Percentiles rank a stretch among this genome's conserved stretches.
Evolutionary conservation across 257 asterid species (phyloP).

Genomic region (Hygrophila difformis): DNA sequence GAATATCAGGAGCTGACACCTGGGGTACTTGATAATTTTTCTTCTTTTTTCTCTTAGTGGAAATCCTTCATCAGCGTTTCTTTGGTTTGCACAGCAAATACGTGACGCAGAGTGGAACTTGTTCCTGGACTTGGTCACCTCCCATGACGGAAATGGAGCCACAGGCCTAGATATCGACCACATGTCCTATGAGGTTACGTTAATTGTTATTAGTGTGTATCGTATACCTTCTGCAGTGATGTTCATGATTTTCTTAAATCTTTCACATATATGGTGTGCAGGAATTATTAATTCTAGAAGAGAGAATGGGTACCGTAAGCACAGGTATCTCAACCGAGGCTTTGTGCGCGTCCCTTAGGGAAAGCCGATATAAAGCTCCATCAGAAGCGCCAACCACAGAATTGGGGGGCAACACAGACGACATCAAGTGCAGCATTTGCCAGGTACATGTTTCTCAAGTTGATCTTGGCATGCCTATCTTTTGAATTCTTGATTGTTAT

Average conservation of each 20-base stretch:
- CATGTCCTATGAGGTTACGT: conserved; percentile 2
- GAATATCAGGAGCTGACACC: not conserved
- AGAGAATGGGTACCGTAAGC: conserved; percentile 86
- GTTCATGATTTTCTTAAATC: no score
- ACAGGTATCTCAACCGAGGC: conserved; percentile 76
- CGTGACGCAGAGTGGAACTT: not conserved
- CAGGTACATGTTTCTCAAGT: no score
- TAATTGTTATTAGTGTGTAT: no score
- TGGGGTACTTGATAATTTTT: not conserved
- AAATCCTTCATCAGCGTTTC: not conserved
- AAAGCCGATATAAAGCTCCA: conserved; percentile 30
- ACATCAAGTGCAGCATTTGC: conserved; percentile 69
- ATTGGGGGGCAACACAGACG: conserved; percentile 36
- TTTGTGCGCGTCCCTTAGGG: conserved; percentile 46
- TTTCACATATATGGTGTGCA: conserved; percentile 15
- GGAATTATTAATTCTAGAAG: conserved; percentile 89
- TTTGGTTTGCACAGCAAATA: not conserved
- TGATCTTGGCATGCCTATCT: no score
- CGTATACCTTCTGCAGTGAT: no score
- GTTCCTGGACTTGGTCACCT: not conserved
- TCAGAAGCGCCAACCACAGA: conserved; percentile 20
- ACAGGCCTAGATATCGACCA: not conserved
- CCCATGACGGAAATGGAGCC: not conserved
- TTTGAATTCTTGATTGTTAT: no score
- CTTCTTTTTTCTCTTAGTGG: not conserved